Conservation (phyloP, 2,329 filamentous ascomycete species). For the Cercospora citrullina region DNA sequence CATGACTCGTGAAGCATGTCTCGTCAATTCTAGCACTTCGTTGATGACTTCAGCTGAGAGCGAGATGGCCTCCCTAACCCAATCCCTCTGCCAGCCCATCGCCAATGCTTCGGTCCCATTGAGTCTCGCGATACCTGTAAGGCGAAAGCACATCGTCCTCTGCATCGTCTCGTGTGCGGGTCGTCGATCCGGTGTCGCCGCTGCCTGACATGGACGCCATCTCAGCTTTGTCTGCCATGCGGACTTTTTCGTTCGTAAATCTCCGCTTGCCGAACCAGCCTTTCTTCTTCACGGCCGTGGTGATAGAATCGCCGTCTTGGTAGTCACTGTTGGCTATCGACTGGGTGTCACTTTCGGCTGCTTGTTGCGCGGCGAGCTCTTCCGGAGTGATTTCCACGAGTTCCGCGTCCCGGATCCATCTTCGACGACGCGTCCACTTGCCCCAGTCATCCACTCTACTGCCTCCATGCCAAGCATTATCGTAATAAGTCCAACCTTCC, state of each 20-base stretch:
- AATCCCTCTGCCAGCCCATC: constrained; percentile 83
- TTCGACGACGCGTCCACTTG: constrained; percentile 85
- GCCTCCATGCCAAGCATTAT: constrained; percentile 96
- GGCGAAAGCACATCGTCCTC: constrained; percentile 53
- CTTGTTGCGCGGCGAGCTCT: constrained; percentile 21
- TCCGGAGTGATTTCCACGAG: constrained; percentile 67
- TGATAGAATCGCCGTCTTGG: constrained; percentile 25
- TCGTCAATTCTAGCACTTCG: background rate
- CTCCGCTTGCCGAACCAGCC: constrained; percentile 33
- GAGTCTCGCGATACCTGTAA: constrained; percentile 52
- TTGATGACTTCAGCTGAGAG: background rate
- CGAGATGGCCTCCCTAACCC: constrained; percentile 54
- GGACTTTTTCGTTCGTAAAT: constrained; percentile 22
- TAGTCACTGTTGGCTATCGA: constrained; percentile 20
- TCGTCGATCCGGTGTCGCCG: constrained; percentile 31
- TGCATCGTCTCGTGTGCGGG: constrained; percentile 38
- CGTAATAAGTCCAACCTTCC: constrained; percentile 94
- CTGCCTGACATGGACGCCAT: constrained; percentile 28
- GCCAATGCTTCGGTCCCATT: constrained; percentile 71
- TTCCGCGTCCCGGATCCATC: constrained; percentile 97
- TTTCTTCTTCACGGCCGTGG: constrained; percentile 29
- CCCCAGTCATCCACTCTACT: constrained; percentile 90
- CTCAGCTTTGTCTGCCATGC: constrained; percentile 29
- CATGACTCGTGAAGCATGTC: background rate
- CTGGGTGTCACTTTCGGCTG: constrained; percentile 8